A percentile compares a stretch with the other conserved stretches of the same genome.
Conservation (phyloP, 345 rosid species). For the Trapa incisa region DNA sequence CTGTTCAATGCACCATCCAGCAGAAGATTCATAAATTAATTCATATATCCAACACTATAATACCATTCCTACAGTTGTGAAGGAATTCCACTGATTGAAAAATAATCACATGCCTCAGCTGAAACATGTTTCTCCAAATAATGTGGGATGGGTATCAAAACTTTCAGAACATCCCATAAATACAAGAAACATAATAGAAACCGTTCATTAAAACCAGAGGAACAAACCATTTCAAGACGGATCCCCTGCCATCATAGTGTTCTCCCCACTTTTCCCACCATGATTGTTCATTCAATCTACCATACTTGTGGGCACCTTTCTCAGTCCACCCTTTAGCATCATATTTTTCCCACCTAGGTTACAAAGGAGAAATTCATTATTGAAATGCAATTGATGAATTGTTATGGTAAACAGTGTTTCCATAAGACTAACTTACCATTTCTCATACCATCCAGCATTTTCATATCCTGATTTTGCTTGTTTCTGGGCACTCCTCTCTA, state of each 20-base stretch:
- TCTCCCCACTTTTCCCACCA: slow-evolving; percentile 99
- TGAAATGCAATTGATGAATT: neutral
- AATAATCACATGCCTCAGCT: neutral
- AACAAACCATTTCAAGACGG: slow-evolving; percentile 82
- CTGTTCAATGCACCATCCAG: neutral
- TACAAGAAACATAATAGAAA: neutral
- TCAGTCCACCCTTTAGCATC: slow-evolving; percentile 99
- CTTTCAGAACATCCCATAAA: neutral
- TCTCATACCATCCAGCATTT: slow-evolving; percentile 98
- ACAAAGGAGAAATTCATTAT: neutral
- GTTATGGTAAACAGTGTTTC: neutral
- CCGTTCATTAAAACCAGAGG: neutral
- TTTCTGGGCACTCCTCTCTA: slow-evolving; percentile 98
- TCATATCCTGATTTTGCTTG: slow-evolving; percentile 92
- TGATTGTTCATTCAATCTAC: slow-evolving; percentile 89
- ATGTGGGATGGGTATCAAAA: neutral
- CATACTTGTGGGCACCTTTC: slow-evolving; percentile 96
- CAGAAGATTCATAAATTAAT: neutral
- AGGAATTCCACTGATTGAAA: neutral
- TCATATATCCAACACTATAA: neutral
- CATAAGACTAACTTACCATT: slow-evolving; percentile 48
- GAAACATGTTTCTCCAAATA: neutral
- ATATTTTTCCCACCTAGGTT: slow-evolving; percentile 92
- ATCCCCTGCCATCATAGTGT: slow-evolving; percentile 95
- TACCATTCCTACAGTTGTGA: neutral